Evolutionary conservation across 331 rosid species (phyloP), one percentile per base, ranked within the genome.

Genomic region (Telfairia occidentalis): DNA sequence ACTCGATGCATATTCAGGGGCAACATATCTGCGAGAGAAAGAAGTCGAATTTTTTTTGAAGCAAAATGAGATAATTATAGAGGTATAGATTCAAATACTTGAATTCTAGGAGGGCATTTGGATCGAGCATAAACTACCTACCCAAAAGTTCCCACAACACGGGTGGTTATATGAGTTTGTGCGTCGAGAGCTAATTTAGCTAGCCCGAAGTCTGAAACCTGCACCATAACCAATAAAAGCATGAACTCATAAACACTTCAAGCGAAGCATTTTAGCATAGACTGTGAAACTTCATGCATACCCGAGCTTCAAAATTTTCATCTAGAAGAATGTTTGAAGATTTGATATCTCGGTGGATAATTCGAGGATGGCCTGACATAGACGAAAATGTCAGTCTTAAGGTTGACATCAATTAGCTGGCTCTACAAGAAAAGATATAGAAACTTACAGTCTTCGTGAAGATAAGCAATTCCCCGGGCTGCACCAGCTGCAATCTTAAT

Each of bases 121-220:
- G 2, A 48, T 28, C 38, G 29, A 71, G 46, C 43, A 73, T 53
- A 74, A 66, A 77, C 60, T 64, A 55, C 79, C 42, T 76, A 91
- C 98, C 98, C 98, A 76, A 94, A 94, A 48, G 98, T 94, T 83
- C 98, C 97, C 81, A 89, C 90, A 73, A 94, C 96, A 30, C 97
- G 96, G 21, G 98, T 91, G 71, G 89, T 82, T 84, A 89, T 74
- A 79, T 88, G 98, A 34, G 97, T 82, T 74, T 87, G 71, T 76
- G 89, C 84, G 53, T 94, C 97, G 70, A 84, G 86, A 37, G 92
- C 94, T 83, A 94, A 82, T 82, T 88, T 94, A 38, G 98, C 98
- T 45, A 94, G 87, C 79, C 98, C 98, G 52, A 94, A 94, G 87
- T 94, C 98, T 21, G 98, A 86, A 81, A 94, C 97, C 98, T 93